phyloP scores from a whole-genome alignment of 2,329 filamentous ascomycete genomes.

The Penicillium sp. region DNA sequence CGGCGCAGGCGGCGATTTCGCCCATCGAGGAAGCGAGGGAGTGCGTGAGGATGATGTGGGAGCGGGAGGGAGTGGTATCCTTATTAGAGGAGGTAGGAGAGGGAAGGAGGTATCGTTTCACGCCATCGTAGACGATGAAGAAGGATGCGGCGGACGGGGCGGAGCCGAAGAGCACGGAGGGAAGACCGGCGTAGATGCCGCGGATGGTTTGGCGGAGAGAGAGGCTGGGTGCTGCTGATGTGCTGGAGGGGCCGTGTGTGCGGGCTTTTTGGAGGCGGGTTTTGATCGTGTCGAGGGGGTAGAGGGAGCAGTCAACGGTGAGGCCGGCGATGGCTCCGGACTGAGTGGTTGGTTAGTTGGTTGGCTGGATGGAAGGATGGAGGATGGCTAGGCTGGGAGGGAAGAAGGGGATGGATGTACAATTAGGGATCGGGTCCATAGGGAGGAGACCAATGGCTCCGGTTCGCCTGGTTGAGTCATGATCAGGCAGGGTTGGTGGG shows the following conservation, averaged over 20 bases:
- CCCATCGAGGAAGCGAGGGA: constrained; percentile 79
- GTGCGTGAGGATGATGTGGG: constrained; percentile 48
- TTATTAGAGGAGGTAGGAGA: constrained; percentile 11
- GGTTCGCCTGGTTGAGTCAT: too few relatives aligned
- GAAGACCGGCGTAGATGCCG: constrained; percentile 87
- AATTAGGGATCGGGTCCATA: constrained; percentile 39
- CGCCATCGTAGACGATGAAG: constrained; percentile 85
- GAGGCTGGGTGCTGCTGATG: too few relatives aligned
- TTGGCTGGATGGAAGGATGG: too few relatives aligned
- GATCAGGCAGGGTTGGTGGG: too few relatives aligned
- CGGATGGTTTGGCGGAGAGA: constrained; percentile 75
- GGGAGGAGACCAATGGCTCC: constrained; percentile 33
- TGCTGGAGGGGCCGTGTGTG: constrained; percentile 51
- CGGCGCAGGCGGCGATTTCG: constrained; percentile 82
- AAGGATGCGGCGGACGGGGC: constrained; percentile 92
- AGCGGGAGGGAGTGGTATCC: constrained; percentile 25
- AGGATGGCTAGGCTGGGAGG: too few relatives aligned
- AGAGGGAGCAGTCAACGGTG: constrained; percentile 92
- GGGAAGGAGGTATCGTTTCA: constrained; percentile 51
- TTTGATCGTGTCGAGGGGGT: constrained; percentile 96
- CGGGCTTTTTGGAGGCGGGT: constrained; percentile 69
- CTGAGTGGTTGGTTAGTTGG: constrained; percentile 35
- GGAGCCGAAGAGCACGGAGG: constrained; percentile 78
- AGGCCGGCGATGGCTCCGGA: constrained; percentile 88
- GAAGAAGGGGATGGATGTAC: constrained; percentile 22